Percentiles rank a stretch among this genome's conserved stretches.
These are phyloP conservation scores for Macadamia integrifolia DNA, from an alignment of 164 flowering plant species.

Conservation along the genomic window DNA sequence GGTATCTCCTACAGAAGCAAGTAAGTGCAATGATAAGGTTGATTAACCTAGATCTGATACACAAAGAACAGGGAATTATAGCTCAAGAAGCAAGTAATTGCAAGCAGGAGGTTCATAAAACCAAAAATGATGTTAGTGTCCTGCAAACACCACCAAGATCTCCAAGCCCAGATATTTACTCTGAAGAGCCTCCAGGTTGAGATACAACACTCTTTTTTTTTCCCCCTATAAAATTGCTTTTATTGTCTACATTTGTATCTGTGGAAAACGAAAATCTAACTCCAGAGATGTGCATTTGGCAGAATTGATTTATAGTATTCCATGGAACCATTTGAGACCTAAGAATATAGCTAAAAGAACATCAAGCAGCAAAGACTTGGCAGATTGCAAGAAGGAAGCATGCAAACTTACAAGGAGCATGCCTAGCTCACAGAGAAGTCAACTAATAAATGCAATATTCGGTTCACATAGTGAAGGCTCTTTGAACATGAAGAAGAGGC, in stretches of 20 bases:
- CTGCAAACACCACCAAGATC: constrained; percentile 32
- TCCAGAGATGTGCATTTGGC: constrained; percentile 3
- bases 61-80: constrained; percentile 2
- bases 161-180: constrained; percentile 34
- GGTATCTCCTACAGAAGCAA: constrained; percentile 1
- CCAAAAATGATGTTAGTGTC: background rate
- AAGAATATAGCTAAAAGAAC: constrained; percentile 19
- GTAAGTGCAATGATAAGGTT: background rate
- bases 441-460: constrained; percentile 27
- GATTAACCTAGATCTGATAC: background rate
- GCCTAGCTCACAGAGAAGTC: constrained; percentile 31
- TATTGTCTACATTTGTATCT: background rate
- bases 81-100: background rate
- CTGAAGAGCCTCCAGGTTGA: constrained; percentile 42
- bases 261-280: background rate
- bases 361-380: constrained; percentile 18
- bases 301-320: constrained; percentile 25
- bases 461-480: constrained; percentile 28
- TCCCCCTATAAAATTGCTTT: too few relatives aligned
- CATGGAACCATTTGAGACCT: constrained; percentile 22
- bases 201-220: background rate
- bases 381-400: constrained; percentile 35
- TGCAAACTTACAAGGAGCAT: constrained; percentile 30
- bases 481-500: constrained; percentile 21
- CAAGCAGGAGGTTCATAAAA: constrained; percentile 4